These are phyloP conservation scores for Monosporascus sp. DNA, from an alignment of 2,329 filamentous ascomycete species.

Conservation along the genomic window DNA sequence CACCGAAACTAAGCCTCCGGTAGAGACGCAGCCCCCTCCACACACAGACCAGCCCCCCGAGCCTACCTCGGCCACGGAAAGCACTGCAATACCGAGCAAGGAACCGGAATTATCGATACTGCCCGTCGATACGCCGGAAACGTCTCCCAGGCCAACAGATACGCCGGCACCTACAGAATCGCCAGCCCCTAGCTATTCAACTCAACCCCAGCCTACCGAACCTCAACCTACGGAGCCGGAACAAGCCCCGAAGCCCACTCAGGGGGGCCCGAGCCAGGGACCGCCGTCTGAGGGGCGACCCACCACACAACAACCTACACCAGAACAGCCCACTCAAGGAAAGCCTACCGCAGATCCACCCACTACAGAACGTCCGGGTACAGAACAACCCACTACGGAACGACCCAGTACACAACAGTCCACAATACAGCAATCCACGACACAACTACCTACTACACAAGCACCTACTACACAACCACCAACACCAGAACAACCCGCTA, in stretches of 20 bases:
- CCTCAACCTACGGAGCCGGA: too few species aligned
- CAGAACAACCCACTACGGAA: background rate
- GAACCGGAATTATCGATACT: background rate
- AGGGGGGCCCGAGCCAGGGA: background rate
- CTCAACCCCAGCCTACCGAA: too few species aligned
- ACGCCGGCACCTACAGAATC: too few species aligned
- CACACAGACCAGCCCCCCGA: background rate
- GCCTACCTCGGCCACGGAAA: background rate
- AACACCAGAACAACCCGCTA: too few species aligned
- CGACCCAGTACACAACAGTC: too few species aligned
- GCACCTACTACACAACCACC: too few species aligned
- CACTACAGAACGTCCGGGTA: too few species aligned
- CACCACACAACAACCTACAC: background rate
- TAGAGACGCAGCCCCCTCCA: background rate
- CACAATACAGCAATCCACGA: too few species aligned
- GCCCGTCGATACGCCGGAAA: background rate
- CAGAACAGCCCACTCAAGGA: background rate
- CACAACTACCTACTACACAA: too few species aligned
- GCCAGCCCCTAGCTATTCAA: too few species aligned
- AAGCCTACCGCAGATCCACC: too few species aligned
- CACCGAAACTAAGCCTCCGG: background rate
- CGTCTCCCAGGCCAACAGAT: background rate
- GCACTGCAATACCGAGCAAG: background rate
- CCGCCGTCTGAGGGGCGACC: background rate
- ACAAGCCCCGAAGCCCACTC: background rate